Evolutionary conservation across 495 filamentous ascomycete species (phyloP), one percentile per base, ranked within the genome.

Genomic region (Penicillium manginii): DNA sequence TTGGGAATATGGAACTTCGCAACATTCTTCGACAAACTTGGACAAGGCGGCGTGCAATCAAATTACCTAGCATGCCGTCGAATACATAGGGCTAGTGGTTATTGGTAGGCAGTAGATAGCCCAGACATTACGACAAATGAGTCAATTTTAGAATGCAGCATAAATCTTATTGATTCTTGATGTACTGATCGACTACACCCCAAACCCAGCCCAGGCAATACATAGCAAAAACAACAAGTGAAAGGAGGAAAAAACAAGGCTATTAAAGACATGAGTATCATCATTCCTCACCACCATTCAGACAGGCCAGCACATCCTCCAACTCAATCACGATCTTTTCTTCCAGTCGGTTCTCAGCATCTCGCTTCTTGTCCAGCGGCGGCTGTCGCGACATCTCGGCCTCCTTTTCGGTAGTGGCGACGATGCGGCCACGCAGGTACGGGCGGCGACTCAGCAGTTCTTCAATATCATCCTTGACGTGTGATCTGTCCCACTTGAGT

Each of bases 391-490:
- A 72, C 83, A 87, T 81, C 58, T 81, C 84, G n/a, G 76, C 75
- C 71, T 97, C 92, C 61, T 87, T 80, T 60, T 85, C 83, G 37
- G 77, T 87, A 31, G 86, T 80, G n/a, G 91, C 85, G 58, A 91
- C 76, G 42, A 96, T 81, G 55, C 88, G 81, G 31, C 88, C 83
- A 35, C 88, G 76, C 55, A 96, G 72, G 35, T 81, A 72, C 57
- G 78, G 77, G 48, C 82, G 77, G 19, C 87, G 81, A 40, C 81
- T 76, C 55, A 96, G 70, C 76, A 90, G 88, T 51, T 83, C 87
- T 57, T 93, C 89, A 40, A 92, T 84, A 63, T 92, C 90, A 68
- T 94, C 92, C 64, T 86, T 83, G 54, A 92, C 80, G 22, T 79
- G 76, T 11, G 71, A 76, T 40, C 78, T 78, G 63, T 96, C 90